These are phyloP conservation scores for Lactifluus hygrophoroides DNA, from an alignment of 768 basidiomycete species.

Conservation along the genomic window DNA sequence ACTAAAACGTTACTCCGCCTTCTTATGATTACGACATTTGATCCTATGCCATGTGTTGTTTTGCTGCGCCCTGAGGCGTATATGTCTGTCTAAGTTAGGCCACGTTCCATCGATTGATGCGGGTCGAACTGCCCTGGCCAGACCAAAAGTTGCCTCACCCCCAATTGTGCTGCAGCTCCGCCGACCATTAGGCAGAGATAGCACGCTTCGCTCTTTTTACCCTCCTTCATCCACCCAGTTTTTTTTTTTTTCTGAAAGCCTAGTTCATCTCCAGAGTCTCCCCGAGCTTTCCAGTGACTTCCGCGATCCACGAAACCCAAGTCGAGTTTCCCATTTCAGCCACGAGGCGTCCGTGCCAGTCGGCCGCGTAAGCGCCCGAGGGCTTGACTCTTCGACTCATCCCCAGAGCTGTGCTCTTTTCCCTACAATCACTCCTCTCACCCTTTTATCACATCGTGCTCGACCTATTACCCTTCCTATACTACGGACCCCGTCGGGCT, in stretches of 20 bases:
- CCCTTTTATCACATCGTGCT: constrained; percentile 7
- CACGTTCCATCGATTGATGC: constrained; percentile 14
- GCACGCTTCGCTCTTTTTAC: neutral
- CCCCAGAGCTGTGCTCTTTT: constrained; percentile 13
- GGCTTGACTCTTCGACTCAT: neutral
- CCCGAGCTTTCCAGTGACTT: constrained; percentile 1
- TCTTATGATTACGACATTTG: constrained; percentile 4
- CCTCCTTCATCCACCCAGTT: neutral
- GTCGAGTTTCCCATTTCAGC: neutral
- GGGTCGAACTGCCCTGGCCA: neutral
- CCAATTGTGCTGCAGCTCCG: neutral
- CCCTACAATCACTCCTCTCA: neutral
- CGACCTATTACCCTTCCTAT: neutral
- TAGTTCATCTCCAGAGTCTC: neutral
- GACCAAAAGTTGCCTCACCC: neutral
- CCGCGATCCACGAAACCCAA: neutral
- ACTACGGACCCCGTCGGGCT: constrained; percentile 1
- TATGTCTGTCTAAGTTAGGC: neutral
- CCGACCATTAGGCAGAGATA: neutral
- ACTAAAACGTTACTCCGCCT: neutral
- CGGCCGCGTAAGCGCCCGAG: neutral
- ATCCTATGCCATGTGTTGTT: neutral
- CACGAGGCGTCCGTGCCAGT: neutral
- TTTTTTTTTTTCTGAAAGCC: neutral
- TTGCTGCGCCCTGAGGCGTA: constrained; percentile 5